Conservation (phyloP, 345 rosid genomes). For the Boechera retrofracta region DNA sequence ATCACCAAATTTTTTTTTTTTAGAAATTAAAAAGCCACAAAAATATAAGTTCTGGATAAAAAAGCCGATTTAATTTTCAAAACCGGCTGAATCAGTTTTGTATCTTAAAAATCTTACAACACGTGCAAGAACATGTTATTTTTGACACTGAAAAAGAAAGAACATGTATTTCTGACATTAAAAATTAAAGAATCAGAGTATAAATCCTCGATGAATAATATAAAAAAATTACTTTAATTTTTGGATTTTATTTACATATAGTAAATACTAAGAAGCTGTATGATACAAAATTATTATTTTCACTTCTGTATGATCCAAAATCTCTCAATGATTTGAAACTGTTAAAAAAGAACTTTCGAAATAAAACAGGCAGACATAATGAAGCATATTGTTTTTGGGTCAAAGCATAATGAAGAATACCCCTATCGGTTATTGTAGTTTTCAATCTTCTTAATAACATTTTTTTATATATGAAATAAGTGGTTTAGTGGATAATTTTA, state of each 20-base stretch:
- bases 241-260: too few relatives aligned
- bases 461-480: not conserved
- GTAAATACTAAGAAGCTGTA: too few relatives aligned
- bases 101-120: not conserved
- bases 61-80: not conserved
- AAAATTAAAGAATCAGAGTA: not conserved
- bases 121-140: not conserved
- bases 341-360: too few relatives aligned
- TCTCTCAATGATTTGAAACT: too few relatives aligned
- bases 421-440: too few relatives aligned
- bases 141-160: not conserved
- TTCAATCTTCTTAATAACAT: too few relatives aligned
- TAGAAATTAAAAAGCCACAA: not conserved
- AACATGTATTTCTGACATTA: not conserved
- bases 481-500: slow-evolving; percentile 47
- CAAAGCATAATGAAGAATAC: too few relatives aligned
- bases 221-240: too few relatives aligned
- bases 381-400: too few relatives aligned
- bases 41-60: not conserved
- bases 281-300: too few relatives aligned
- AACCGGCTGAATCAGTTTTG: not conserved
- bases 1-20: not conserved
- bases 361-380: too few relatives aligned
- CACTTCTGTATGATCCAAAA: too few relatives aligned
- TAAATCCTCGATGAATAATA: not conserved